Conservation (phyloP, 2,329 filamentous ascomycete genomes). For the Drechslera avenae region DNA sequence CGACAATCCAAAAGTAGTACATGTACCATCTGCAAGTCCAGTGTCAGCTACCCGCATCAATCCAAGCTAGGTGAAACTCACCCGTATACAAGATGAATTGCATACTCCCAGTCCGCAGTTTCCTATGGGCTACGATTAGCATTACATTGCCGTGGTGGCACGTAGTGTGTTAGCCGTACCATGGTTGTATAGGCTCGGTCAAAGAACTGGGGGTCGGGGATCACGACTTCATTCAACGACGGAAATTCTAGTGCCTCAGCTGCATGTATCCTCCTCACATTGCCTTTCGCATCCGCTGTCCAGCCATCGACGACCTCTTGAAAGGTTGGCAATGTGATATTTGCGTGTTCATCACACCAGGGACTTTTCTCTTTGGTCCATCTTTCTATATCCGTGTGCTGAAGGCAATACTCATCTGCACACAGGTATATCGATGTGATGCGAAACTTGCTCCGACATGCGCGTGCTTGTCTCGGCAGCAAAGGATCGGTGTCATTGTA, state of each 20-base stretch:
- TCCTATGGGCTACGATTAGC: constrained; percentile 23
- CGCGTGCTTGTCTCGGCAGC: constrained; percentile 32
- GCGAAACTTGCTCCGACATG: constrained; percentile 34
- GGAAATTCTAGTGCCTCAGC: constrained; percentile 29
- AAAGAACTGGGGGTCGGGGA: constrained; percentile 31
- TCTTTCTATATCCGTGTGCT: constrained; percentile 16
- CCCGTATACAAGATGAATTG: constrained; percentile 40
- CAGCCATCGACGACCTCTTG: constrained; percentile 32
- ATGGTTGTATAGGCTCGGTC: constrained; percentile 37
- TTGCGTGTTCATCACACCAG: constrained; percentile 31
- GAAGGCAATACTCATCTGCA: constrained; percentile 31
- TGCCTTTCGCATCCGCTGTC: constrained; percentile 21
- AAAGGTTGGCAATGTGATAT: constrained; percentile 32
- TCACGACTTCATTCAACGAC: constrained; percentile 21
- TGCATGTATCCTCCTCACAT: constrained; percentile 23
- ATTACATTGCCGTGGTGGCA: neutral
- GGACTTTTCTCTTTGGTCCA: constrained; percentile 27
- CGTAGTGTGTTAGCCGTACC: constrained; percentile 19
- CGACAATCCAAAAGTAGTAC: constrained; percentile 41
- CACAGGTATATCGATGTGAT: constrained; percentile 40
- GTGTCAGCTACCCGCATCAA: neutral
- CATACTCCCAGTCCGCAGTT: constrained; percentile 33
- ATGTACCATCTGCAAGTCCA: constrained; percentile 29
- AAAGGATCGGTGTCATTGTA: constrained; percentile 41
- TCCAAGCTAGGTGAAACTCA: constrained; percentile 10